A percentile compares a stretch with the other conserved stretches of the same genome.
phyloP scores from a whole-genome alignment of 257 asterid genomes.

The Solanum habrochaites region DNA sequence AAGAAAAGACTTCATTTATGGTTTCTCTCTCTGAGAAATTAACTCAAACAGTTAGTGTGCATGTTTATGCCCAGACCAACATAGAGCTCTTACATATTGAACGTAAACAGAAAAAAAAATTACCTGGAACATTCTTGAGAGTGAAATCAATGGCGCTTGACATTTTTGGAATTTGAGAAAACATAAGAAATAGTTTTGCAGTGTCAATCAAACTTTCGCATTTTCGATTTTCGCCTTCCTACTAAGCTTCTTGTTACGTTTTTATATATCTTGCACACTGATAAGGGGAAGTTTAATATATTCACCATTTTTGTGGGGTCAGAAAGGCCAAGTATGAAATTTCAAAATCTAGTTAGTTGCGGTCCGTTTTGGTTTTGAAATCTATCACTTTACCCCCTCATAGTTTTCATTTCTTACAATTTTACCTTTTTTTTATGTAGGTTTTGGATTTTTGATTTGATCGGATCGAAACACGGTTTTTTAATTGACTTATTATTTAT shows the following conservation, averaged over 20 bases:
- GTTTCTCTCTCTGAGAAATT: not conserved
- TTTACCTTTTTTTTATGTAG: not conserved
- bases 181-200: not conserved
- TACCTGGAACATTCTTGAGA: not conserved
- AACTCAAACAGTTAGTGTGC: not conserved
- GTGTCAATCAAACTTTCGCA: not conserved
- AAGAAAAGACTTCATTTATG: not conserved
- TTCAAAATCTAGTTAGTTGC: not conserved
- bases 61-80: not conserved
- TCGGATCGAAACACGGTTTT: not conserved
- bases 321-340: not conserved
- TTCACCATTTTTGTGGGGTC: not conserved
- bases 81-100: not conserved
- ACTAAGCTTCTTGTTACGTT: not conserved
- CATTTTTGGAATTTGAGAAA: not conserved
- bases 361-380: not conserved
- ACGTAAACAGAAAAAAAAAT: not conserved
- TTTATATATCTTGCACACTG: not conserved
- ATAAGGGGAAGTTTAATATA: not conserved
- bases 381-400: not conserved
- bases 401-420: not conserved
- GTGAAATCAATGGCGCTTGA: not conserved
- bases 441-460: not conserved
- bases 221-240: not conserved
- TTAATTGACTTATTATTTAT: not conserved